Base-by-base conservation (phyloP, 2,329 filamentous ascomycete genomes). In the Scleromitrula shiraiana region DNA sequence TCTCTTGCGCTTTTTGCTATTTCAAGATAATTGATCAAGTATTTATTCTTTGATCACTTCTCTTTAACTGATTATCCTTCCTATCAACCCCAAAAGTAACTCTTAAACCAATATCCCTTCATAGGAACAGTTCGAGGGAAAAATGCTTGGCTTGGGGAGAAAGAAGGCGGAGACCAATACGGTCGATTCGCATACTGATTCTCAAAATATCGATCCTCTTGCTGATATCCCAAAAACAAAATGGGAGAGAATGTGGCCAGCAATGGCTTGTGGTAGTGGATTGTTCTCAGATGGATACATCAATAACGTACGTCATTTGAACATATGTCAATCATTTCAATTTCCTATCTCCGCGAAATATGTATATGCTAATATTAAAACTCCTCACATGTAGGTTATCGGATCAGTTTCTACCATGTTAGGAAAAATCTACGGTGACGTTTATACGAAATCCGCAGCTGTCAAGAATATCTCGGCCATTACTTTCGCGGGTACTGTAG, bases 201-300 rank as follows among this genome's bases (percentile, higher is more conserved):
- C 32, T 39, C 7, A 32, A 36, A 49, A 42, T 37, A 37, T 47
- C 27, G 54, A 59, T 40, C 50, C 51, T 38, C 30, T 58, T 14
- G 54, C 50, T 0, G 39, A 54, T 10, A 41, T 55, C 2, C 53
- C 50, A 14, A 62, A 60, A 43, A 50, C 45, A 22, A 43, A 17
- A 32, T 62, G 60, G 61, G 53, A 61, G 20, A 46, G 54, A 24
- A 30, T 64, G 6, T 63, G 58, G 75, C 88, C 89, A 12, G 61
- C 88, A 1, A 83, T 95, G 57, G 89, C 89, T 36, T 95, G 88
- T 62, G 90, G 90, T 55, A 86, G 89, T 43, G 90, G 90, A 60
- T 74, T 95, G 2, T 95, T 95, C 67, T 89, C 84, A 20, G 90
- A 95, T 65, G 90, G 90, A 14, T 95, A 95, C 65, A 78, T 95